Percentiles rank a stretch among this genome's conserved stretches.
Evolutionary conservation across 352 stramenopile species (phyloP).

Genomic region (Plasmopara halstedii): DNA sequence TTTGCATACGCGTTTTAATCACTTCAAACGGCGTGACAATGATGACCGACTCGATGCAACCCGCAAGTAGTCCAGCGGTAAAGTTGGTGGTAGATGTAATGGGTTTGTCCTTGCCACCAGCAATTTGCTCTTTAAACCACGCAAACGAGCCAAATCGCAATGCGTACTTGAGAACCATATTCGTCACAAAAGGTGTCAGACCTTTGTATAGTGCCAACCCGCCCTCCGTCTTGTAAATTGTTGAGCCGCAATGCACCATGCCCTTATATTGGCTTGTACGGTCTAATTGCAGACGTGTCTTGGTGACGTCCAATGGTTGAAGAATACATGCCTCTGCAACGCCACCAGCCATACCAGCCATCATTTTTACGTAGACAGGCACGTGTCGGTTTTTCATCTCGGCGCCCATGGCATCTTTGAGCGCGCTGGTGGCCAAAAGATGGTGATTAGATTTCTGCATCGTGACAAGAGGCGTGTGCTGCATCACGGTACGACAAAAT

Average conservation of each 20-base stretch:
- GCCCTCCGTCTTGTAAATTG: constrained; percentile 77
- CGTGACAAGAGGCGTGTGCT: constrained; percentile 14
- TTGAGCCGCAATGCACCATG: constrained; percentile 74
- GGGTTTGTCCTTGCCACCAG: constrained; percentile 55
- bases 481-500: neutral
- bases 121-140: constrained; percentile 83
- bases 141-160: constrained; percentile 80
- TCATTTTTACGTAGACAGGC: constrained; percentile 78
- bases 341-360: constrained; percentile 78
- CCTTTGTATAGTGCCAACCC: constrained; percentile 78
- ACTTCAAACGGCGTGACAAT: constrained; percentile 97
- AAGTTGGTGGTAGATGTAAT: constrained; percentile 79
- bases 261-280: constrained; percentile 67
- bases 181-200: constrained; percentile 77
- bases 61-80: constrained; percentile 85
- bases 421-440: constrained; percentile 54
- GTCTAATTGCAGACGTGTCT: constrained; percentile 83
- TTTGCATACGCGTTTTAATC: constrained; percentile 97
- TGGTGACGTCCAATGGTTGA: constrained; percentile 81
- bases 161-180: constrained; percentile 88
- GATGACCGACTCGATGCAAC: constrained; percentile 94
- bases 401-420: constrained; percentile 68
- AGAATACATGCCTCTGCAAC: constrained; percentile 80
- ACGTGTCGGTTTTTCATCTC: constrained; percentile 64
- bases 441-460: constrained; percentile 17